phyloP scores from a whole-genome alignment of 306 rosid genomes.

The Delonix regia region DNA sequence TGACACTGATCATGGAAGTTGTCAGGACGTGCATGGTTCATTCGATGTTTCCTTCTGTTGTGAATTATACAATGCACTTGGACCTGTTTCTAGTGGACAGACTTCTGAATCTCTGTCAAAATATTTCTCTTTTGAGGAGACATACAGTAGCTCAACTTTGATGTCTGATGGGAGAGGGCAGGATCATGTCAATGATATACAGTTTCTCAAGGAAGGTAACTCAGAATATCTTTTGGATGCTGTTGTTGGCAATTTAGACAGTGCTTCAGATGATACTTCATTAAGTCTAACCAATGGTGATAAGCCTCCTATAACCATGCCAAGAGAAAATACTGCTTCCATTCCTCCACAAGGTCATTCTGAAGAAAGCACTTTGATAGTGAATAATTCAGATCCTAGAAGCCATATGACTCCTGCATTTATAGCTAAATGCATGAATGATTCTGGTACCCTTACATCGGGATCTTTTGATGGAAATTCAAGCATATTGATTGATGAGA shows the following conservation, averaged over 20 bases:
- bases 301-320: constrained; percentile 24
- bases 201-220: constrained; percentile 37
- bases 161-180: constrained; percentile 36
- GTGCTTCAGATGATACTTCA: constrained; percentile 49
- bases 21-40: constrained; percentile 28
- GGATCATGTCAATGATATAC: constrained; percentile 37
- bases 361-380: constrained; percentile 40
- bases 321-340: constrained; percentile 40
- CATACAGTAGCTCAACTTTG: constrained; percentile 47
- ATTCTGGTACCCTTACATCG: constrained; percentile 29
- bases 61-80: constrained; percentile 66
- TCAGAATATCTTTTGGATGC: constrained; percentile 52
- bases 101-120: constrained; percentile 37
- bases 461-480: constrained; percentile 49
- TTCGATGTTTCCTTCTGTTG: constrained; percentile 47
- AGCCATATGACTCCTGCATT: constrained; percentile 36
- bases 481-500: constrained; percentile 45
- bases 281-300: neutral
- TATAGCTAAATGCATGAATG: constrained; percentile 28
- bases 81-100: constrained; percentile 40
- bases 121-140: constrained; percentile 42
- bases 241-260: constrained; percentile 42
- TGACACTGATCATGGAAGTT: constrained; percentile 21
- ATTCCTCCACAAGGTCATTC: constrained; percentile 43
- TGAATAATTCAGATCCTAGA: constrained; percentile 37